These are phyloP conservation scores for Neofusicoccum kwambonambiense DNA, from an alignment of 2,329 filamentous ascomycete genomes.

Conservation along the genomic window DNA sequence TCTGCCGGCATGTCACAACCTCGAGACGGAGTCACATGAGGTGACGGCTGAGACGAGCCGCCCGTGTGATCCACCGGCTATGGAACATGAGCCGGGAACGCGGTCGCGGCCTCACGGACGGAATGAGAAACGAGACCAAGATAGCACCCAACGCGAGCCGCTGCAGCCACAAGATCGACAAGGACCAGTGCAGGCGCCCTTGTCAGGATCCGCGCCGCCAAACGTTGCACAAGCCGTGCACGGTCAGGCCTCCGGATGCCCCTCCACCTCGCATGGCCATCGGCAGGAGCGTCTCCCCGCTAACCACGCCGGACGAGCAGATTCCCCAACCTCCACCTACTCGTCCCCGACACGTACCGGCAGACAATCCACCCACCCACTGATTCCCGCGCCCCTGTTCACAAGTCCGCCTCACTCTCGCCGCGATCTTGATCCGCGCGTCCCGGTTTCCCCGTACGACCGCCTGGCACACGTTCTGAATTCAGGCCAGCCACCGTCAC, in stretches of 20 bases:
- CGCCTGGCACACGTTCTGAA: background rate
- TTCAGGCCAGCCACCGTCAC: background rate
- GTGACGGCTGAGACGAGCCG: background rate
- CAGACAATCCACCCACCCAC: background rate
- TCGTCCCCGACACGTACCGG: background rate
- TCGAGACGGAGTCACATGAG: background rate
- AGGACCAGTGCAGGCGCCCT: slow-evolving; percentile 15
- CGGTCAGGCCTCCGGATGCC: slow-evolving; percentile 13
- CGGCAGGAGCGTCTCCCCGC: background rate
- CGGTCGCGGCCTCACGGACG: background rate
- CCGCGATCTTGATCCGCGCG: slow-evolving; percentile 7
- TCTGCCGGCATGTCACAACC: background rate
- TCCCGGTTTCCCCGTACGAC: slow-evolving; percentile 16
- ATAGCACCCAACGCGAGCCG: background rate
- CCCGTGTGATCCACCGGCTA: background rate
- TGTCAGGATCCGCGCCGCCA: slow-evolving; percentile 7
- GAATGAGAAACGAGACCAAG: background rate
- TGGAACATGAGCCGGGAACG: background rate
- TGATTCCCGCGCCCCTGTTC: slow-evolving; percentile 15
- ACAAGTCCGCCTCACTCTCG: slow-evolving; percentile 16
- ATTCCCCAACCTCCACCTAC: background rate
- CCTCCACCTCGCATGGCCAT: background rate
- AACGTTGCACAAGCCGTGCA: slow-evolving; percentile 9
- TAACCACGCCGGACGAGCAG: background rate
- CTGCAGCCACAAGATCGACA: slow-evolving; percentile 8